Evolutionary conservation across 768 basidiomycete genomes (phyloP), one percentile per base, ranked within the genome.

Genomic region (Russula brevipes): DNA sequence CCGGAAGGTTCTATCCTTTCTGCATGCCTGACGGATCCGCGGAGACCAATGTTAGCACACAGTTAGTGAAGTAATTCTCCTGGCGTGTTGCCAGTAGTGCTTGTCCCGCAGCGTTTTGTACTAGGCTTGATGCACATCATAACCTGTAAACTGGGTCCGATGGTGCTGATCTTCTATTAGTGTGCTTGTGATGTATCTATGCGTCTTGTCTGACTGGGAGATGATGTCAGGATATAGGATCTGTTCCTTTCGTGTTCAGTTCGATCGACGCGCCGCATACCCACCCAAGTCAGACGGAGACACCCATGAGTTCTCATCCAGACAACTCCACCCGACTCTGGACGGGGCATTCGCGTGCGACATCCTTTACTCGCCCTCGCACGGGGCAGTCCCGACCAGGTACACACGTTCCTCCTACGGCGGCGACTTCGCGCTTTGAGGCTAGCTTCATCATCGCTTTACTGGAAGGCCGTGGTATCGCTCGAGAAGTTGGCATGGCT

Each of bases 401-500:
- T 31, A 79, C 78, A 5, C 82, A 88, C 31, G 88, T 17, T 47
- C 59, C 89, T 8, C 81, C 82, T 51, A 91, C 89, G 0, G 77
- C 85, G 14, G 81, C 77, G 3, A 87, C 87, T 5, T 78, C 78
- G 16, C 76, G 79, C 33, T 77, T 79, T 49, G 88, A 90, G 65
- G 81, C 79, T 0, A 86, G 76, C 60, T 86, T 85, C 70, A 76
- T 89, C 3, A 77, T 89, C 33, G 85, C 90, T 2, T 73, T 92
- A 19, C 74, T 92, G 33, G 90, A 93, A 74, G 88, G 89, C 11
- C 78, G 90, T 31, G 89, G 90, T 1, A 78, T 91, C 35, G 87
- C 87, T 0, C 78, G 88, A 58, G 94, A 96, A 71, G 84, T 96
- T 9, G 94, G 94, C 3, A 84, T 97, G 38, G 93, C 91, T 0